These are phyloP conservation scores for Lasiosphaeris hirsuta DNA, from an alignment of 495 filamentous ascomycete species.

Conservation along the genomic window DNA sequence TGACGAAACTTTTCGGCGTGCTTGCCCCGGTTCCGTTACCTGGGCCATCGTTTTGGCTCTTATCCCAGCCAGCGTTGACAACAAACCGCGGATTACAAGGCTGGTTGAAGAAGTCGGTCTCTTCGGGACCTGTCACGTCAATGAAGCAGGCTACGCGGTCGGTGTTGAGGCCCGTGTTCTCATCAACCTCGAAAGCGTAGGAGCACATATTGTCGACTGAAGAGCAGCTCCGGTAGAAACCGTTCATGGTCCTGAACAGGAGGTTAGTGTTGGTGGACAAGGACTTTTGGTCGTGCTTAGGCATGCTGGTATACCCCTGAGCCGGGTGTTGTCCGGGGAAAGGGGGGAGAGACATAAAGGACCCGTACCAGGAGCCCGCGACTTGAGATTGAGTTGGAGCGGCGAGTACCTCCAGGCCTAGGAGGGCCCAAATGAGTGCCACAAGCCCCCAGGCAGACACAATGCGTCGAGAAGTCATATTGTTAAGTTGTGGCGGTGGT, in stretches of 20 bases:
- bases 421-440: too few species aligned
- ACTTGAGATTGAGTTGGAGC: too few species aligned
- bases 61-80: constrained; percentile 27
- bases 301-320: too few species aligned
- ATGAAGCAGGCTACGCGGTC: constrained; percentile 3
- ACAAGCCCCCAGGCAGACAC: too few species aligned
- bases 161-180: background rate
- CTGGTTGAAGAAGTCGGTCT: constrained; percentile 7
- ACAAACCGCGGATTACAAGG: constrained; percentile 14
- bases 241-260: background rate
- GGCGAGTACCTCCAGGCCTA: too few species aligned
- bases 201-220: background rate
- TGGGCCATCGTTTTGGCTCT: too few species aligned
- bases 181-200: background rate
- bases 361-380: too few species aligned
- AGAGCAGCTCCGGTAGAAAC: background rate
- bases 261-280: background rate
- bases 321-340: too few species aligned
- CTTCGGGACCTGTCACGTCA: constrained; percentile 14
- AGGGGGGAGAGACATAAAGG: too few species aligned
- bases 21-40: background rate
- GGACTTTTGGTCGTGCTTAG: background rate
- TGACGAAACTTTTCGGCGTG: constrained; percentile 17
- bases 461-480: too few species aligned
- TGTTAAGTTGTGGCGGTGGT: too few species aligned